Evolutionary conservation across 148 eudicot species (phyloP), one percentile per base, ranked within the genome.

Genomic region (Cornus kousa): DNA sequence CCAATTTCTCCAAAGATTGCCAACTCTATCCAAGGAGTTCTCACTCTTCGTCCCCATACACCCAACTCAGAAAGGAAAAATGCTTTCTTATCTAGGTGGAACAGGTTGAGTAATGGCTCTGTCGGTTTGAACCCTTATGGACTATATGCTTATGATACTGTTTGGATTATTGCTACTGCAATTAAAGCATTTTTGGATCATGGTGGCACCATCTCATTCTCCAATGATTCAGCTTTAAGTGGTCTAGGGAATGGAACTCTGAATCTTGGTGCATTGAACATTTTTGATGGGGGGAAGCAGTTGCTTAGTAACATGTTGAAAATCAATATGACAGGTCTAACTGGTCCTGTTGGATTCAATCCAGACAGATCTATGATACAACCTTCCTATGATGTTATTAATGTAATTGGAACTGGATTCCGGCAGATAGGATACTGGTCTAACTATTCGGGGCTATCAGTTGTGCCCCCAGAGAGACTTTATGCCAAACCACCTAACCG

Each of bases 1-100:
- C 50, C 60, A 28, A 48, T 82, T 75, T 53, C 82, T 10, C 81
- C 77, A 0, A 46, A 57, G 5, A 74, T 75, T 11, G 60, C 81
- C 13, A n/a, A 70, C 28, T 73, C 66, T 20, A 37, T 80, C 75
- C 88, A 86, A 78, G 97, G 97, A 40, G 84, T 86, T 37, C 70
- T 93, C 76, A 87, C 97, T 8, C 83, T 91, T 60, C 88, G 97
- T 19, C 89, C 43, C 3, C 92, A 91, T 67, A 86, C 87, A 35
- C 90, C 90, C 59, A 82, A 90, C 19, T 87, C 97, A 0, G 69
- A 74, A 70, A 81, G 40, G 77, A 93, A 85, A 79, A 72, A 70
- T 28, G 79, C 14, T 3, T 86, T 88, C 64, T 20, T 69, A 24
- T 67, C 82, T 9, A 53, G 82, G 43, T 86, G 88, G 90, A 68